Conservation (phyloP, 2,329 filamentous ascomycete species). For the Beauveria pseudobassiana region DNA sequence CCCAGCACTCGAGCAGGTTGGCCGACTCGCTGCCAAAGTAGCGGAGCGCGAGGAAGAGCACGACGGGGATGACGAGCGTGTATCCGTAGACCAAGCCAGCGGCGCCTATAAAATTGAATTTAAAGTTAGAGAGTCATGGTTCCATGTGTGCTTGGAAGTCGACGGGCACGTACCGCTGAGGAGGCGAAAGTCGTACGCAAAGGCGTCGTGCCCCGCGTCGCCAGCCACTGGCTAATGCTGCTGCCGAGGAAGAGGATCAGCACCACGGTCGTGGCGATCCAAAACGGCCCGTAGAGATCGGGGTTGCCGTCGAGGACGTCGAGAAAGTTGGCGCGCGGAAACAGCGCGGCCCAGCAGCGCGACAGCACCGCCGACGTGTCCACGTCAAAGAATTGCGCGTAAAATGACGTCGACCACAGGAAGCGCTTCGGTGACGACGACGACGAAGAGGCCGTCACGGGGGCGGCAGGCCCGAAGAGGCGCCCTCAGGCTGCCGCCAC, state of each 20-base stretch:
- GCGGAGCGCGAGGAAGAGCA: constrained; percentile 77
- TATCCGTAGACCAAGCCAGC: constrained; percentile 95
- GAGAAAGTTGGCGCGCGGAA: constrained; percentile 88
- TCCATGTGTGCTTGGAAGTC: too few relatives aligned
- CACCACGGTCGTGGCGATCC: constrained; percentile 97
- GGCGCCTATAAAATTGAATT: constrained; percentile 45
- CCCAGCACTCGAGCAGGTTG: constrained; percentile 91
- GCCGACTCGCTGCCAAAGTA: constrained; percentile 95
- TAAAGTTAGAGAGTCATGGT: neutral
- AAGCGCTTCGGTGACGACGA: constrained; percentile 63
- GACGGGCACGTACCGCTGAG: constrained; percentile 58
- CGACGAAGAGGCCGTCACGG: constrained; percentile 45
- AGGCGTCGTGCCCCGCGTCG: constrained; percentile 56
- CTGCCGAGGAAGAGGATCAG: constrained; percentile 92
- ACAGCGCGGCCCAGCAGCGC: constrained; percentile 83
- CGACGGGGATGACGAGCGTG: constrained; percentile 77
- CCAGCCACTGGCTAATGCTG: constrained; percentile 87
- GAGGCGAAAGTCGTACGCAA: constrained; percentile 86
- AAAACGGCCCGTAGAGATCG: constrained; percentile 93
- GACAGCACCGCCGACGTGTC: constrained; percentile 84
- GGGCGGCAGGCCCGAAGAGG: constrained; percentile 46
- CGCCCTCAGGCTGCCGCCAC: constrained; percentile 38
- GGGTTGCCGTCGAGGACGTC: constrained; percentile 96
- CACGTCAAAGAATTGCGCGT: constrained; percentile 97
- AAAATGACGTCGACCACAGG: constrained; percentile 89